A percentile compares a stretch with the other conserved stretches of the same genome.
Evolutionary conservation across 148 eudicot species (phyloP).

Genomic region (Agrostemma githago): DNA sequence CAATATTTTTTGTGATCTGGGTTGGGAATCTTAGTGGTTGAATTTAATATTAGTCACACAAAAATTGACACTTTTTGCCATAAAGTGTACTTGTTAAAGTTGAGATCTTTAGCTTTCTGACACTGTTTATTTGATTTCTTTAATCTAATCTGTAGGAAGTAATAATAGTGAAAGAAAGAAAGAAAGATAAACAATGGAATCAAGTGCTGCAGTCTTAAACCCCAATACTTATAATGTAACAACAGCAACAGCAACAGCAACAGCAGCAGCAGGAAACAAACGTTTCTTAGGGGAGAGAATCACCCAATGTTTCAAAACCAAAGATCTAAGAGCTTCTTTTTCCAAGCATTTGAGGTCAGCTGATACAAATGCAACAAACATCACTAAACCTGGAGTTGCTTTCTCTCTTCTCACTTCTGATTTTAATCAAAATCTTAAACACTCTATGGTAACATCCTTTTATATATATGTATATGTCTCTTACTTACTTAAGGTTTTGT

Average conservation of each 20-base stretch:
- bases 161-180: neutral
- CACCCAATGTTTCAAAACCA: constrained; percentile 26
- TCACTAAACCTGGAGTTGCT: constrained; percentile 31
- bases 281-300: constrained; percentile 31
- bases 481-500: neutral
- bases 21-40: neutral
- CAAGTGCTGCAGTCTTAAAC: constrained; percentile 22
- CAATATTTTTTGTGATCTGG: neutral
- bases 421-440: constrained; percentile 32
- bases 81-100: constrained; percentile 12
- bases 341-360: constrained; percentile 21
- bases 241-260: neutral
- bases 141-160: neutral
- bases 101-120: constrained; percentile 21
- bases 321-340: constrained; percentile 23
- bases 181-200: constrained; percentile 15
- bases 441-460: constrained; percentile 34
- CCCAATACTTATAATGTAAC: constrained; percentile 3
- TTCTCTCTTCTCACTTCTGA: constrained; percentile 45
- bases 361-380: constrained; percentile 12
- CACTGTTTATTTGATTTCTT: constrained; percentile 8
- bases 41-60: neutral
- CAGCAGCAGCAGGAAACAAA: constrained; percentile 15
- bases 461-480: neutral
- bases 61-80: neutral